Percentiles rank a stretch among this genome's conserved stretches.
phyloP scores from a whole-genome alignment of 768 basidiomycete species.

The Phlebiopsis gigantea region DNA sequence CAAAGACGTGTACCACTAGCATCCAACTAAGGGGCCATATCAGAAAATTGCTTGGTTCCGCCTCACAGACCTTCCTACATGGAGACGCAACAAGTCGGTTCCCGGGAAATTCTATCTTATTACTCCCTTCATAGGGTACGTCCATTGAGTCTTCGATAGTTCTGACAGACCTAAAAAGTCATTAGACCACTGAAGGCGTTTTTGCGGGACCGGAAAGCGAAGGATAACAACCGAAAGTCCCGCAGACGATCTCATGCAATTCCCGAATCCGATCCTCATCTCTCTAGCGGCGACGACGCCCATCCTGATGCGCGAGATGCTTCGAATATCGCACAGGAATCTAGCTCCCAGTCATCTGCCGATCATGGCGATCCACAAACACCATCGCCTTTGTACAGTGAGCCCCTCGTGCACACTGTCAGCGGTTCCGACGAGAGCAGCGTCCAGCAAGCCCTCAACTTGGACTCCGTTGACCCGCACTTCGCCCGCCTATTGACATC shows the following conservation, averaged over 20 bases:
- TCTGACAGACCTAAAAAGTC: conserved; percentile 5
- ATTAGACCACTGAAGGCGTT: conserved; percentile 62
- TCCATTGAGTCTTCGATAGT: conserved; percentile 9
- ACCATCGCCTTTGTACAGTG: conserved; percentile 54
- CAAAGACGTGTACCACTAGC: conserved; percentile 8
- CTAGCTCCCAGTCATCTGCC: conserved; percentile 60
- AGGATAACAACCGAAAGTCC: conserved; percentile 33
- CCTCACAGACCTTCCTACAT: conserved; percentile 85
- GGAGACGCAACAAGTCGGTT: conserved; percentile 70
- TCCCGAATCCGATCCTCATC: conserved; percentile 17
- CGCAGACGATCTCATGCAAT: conserved; percentile 13
- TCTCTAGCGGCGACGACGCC: conserved; percentile 25
- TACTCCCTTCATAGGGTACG: conserved; percentile 86
- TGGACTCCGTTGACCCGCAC: conserved; percentile 55
- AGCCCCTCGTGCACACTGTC: conserved; percentile 31
- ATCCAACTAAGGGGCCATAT: conserved; percentile 7
- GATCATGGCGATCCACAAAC: conserved; percentile 59
- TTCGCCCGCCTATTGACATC: conserved; percentile 63
- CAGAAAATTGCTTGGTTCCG: conserved; percentile 98
- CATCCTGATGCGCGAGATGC: conserved; percentile 15
- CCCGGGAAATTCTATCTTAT: conserved; percentile 91
- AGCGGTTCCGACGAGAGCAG: conserved; percentile 22
- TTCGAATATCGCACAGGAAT: conserved; percentile 41
- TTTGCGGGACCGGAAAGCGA: conserved; percentile 59
- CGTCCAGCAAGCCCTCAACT: conserved; percentile 23